Base-by-base conservation (phyloP, 257 asterid species). In the Nicotiana benthamiana region DNA sequence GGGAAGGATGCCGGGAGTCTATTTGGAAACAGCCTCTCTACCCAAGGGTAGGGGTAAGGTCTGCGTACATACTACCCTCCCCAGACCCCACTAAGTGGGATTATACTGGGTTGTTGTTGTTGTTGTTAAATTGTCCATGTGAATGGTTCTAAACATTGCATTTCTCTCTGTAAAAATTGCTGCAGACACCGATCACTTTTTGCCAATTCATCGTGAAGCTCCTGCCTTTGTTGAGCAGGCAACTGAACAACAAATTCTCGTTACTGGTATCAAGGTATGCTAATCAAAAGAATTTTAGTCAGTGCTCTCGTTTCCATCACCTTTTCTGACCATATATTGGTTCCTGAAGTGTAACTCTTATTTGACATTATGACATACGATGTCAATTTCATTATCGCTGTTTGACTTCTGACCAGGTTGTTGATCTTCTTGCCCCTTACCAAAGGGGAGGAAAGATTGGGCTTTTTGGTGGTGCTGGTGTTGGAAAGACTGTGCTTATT, bases 401-500 rank as follows among this genome's bases (percentile, higher is more conserved):
- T 34, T 75, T 24, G 6, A 46, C 27, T 9, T 18, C 32, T 79
- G 54, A n/a, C 5, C 85, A 94, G 98, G 98, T 94, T 12, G 98
- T 94, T 18, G 98, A 94, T 86, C 93, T 94, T 81, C 98, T 94
- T 83, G 98, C 98, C 11, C 98, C 98, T 15, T 94, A 94, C 93
- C 98, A 94, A 90, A 94, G 92, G 87, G 98, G 98, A 89, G 98
- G 98, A 36, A 94, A 94, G 89, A 94, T 94, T 89, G 98, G 98
- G 61, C 91, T 94, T 6, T 94, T 94, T 84, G 98, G 98, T 77
- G 98, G 98, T 87, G 98, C 98, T 81, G 98, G 98, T 75, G 98
- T 94, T 0, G 98, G 98, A 32, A 93, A 94, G 86, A 94, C 98
- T 5, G 97, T 94, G 59, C 98, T 94, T 88, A 94, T 93, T 80